phyloP scores from a whole-genome alignment of 75 land plant genomes.

The Selaginella moellendorffii region DNA sequence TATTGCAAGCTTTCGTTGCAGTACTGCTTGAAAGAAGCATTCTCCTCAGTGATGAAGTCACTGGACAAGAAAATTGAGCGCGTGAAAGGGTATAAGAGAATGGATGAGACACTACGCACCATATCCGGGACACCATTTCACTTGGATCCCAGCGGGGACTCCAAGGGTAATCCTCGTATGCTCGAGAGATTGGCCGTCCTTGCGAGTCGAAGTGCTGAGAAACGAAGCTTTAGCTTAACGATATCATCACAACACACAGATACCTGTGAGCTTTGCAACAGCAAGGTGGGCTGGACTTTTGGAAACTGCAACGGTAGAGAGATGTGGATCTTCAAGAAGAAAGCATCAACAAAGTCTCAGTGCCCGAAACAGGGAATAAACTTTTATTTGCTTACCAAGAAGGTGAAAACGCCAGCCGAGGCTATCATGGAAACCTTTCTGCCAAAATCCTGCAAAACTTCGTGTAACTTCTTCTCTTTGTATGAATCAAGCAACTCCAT shows the following conservation, averaged over 20 bases:
- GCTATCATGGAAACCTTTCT: conserved; percentile 53
- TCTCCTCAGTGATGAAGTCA: conserved; percentile 70
- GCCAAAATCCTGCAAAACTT: conserved; percentile 38
- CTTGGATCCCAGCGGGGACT: neutral
- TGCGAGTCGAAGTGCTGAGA: neutral
- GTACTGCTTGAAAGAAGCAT: conserved; percentile 55
- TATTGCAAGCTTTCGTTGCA: conserved; percentile 43
- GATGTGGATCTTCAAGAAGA: conserved; percentile 51
- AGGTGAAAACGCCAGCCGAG: conserved; percentile 46
- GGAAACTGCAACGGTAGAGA: conserved; percentile 62
- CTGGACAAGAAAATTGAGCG: conserved; percentile 22
- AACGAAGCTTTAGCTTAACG: neutral
- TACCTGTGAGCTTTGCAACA: conserved; percentile 77
- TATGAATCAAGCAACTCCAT: neutral
- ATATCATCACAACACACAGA: neutral
- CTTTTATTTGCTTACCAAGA: conserved; percentile 39
- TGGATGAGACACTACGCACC: neutral
- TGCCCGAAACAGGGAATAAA: neutral
- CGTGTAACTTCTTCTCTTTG: neutral
- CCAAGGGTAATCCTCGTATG: neutral
- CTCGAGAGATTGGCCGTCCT: neutral
- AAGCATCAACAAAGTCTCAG: neutral
- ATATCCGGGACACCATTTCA: neutral
- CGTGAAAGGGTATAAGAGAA: neutral
- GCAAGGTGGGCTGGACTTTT: conserved; percentile 55